These are phyloP conservation scores for Stygiomarasmius scandens DNA, from an alignment of 1,284 basidiomycete genomes.

Conservation along the genomic window DNA sequence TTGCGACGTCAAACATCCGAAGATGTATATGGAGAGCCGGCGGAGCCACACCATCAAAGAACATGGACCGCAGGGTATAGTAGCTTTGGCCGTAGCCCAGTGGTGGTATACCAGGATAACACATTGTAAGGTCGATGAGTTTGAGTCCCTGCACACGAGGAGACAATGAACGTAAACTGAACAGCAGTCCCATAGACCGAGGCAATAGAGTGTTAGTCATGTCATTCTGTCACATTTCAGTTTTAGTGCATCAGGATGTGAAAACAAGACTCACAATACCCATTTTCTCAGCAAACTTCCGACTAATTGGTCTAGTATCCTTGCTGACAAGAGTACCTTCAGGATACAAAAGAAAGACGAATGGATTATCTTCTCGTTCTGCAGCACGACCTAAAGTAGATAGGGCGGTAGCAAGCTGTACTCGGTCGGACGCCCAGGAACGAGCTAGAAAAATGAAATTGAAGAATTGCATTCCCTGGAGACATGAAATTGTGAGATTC, in stretches of 20 bases:
- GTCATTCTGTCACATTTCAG: slow-evolving; percentile 59
- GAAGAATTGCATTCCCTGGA: slow-evolving; percentile 88
- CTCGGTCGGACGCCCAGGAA: slow-evolving; percentile 59
- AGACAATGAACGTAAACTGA: slow-evolving; percentile 80
- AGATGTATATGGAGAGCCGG: slow-evolving; percentile 88
- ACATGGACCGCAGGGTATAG: slow-evolving; percentile 89
- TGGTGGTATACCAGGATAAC: slow-evolving; percentile 85
- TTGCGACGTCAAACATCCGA: slow-evolving; percentile 69
- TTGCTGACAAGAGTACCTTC: slow-evolving; percentile 90
- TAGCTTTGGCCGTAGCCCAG: slow-evolving; percentile 80
- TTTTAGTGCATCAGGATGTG: background rate
- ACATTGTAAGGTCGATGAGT: slow-evolving; percentile 87
- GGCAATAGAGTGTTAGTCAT: slow-evolving; percentile 83
- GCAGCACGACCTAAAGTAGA: slow-evolving; percentile 61
- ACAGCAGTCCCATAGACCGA: slow-evolving; percentile 88
- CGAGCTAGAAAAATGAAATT: slow-evolving; percentile 85
- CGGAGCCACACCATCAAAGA: slow-evolving; percentile 81
- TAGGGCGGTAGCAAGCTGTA: slow-evolving; percentile 63
- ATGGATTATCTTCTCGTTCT: slow-evolving; percentile 65
- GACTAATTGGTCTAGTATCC: slow-evolving; percentile 81
- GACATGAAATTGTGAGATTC: background rate
- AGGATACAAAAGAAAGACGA: slow-evolving; percentile 88
- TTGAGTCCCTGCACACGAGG: slow-evolving; percentile 78
- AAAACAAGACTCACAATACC: slow-evolving; percentile 65
- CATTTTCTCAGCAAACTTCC: slow-evolving; percentile 81